Evolutionary conservation across 2,329 filamentous ascomycete species (phyloP).

Genomic region (Sclerotinia spermophila): DNA sequence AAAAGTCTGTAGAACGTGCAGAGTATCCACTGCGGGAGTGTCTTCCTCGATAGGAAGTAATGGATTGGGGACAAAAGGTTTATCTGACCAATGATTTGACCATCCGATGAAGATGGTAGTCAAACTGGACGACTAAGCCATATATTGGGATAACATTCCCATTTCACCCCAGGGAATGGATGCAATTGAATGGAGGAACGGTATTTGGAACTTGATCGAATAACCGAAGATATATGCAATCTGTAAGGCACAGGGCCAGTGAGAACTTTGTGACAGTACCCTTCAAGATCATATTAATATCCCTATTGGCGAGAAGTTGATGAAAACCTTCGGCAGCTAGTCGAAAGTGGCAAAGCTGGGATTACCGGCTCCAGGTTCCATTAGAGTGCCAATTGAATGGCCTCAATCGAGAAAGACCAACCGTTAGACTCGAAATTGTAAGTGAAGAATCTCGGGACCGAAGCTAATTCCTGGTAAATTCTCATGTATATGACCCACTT

Average conservation of each 20-base stretch:
- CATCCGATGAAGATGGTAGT: background rate
- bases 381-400: background rate
- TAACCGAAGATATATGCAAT: background rate
- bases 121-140: background rate
- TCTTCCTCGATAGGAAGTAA: background rate
- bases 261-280: background rate
- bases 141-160: background rate
- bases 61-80: background rate
- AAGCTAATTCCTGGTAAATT: background rate
- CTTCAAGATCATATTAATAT: background rate
- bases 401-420: background rate
- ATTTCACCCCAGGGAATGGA: background rate
- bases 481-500: background rate
- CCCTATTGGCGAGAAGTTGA: background rate
- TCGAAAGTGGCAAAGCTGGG: background rate
- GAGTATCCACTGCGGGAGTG: background rate
- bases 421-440: too few relatives aligned
- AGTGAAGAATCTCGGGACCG: background rate
- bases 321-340: background rate
- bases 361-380: background rate
- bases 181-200: background rate
- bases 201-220: background rate
- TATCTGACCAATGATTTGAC: background rate
- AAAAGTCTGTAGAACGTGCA: background rate
- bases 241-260: background rate